Conservation (phyloP, 495 filamentous ascomycete species). For the Pseudoneurospora amorphoporcata region DNA sequence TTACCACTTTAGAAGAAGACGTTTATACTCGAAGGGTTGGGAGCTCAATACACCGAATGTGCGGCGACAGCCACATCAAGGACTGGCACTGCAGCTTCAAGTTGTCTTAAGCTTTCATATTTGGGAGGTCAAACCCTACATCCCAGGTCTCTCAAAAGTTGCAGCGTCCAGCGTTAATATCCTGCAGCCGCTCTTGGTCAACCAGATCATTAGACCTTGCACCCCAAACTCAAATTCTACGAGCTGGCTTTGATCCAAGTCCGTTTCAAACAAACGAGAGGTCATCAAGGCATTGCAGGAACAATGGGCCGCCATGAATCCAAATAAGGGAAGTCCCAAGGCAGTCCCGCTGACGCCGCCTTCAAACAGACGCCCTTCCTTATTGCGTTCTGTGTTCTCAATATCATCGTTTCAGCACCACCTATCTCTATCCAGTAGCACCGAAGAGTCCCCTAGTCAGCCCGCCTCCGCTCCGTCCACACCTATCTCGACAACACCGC, state of each 20-base stretch:
- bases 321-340: background rate
- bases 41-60: background rate
- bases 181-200: background rate
- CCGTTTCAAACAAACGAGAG: background rate
- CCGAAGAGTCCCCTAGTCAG: background rate
- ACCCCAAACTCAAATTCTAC: background rate
- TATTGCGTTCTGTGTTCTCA: background rate
- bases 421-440: background rate
- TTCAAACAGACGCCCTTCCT: background rate
- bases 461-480: background rate
- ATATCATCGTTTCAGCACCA: background rate
- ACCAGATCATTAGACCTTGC: background rate
- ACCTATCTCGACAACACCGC: background rate
- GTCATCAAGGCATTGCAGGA: background rate
- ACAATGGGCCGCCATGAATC: background rate
- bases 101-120: background rate
- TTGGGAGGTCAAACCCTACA: background rate
- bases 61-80: background rate
- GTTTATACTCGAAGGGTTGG: background rate
- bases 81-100: background rate
- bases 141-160: background rate
- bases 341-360: background rate
- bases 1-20: background rate
- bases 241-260: background rate
- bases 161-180: background rate